phyloP scores from a whole-genome alignment of 1,284 basidiomycete species.

The Leccinum huronense region DNA sequence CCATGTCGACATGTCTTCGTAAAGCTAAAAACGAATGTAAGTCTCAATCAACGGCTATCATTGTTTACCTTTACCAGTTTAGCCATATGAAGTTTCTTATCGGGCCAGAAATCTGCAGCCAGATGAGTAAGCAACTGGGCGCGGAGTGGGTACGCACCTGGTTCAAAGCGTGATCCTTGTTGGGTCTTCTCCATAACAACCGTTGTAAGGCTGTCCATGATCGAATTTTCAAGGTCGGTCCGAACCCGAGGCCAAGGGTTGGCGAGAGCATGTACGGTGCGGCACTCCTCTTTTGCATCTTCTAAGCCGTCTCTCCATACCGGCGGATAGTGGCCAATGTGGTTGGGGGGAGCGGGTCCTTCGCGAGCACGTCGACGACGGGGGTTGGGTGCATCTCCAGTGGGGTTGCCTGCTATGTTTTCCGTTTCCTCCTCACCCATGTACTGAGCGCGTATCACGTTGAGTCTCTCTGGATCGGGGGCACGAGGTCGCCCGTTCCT shows the following conservation, averaged over 20 bases:
- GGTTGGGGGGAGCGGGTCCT: neutral
- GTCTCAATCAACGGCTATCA: neutral
- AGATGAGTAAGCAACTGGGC: neutral
- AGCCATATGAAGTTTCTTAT: neutral
- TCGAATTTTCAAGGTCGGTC: neutral
- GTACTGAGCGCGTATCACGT: too few species aligned
- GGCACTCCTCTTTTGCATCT: neutral
- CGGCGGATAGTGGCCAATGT: neutral
- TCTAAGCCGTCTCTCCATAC: neutral
- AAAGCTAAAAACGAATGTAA: neutral
- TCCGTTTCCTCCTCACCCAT: too few species aligned
- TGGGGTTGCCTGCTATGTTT: too few species aligned
- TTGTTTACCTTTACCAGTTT: neutral
- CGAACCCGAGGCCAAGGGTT: neutral
- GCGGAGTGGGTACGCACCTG: neutral
- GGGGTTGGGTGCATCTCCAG: too few species aligned
- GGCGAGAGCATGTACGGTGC: neutral
- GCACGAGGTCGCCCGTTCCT: too few species aligned
- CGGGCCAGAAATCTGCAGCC: neutral
- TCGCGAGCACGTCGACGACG: neutral
- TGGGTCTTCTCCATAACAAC: neutral
- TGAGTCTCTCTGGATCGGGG: too few species aligned
- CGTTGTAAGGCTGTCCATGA: neutral
- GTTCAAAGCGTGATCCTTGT: neutral
- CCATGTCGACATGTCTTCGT: neutral